phyloP scores from a whole-genome alignment of 2,329 filamentous ascomycete species.

The Fusarium hostae region DNA sequence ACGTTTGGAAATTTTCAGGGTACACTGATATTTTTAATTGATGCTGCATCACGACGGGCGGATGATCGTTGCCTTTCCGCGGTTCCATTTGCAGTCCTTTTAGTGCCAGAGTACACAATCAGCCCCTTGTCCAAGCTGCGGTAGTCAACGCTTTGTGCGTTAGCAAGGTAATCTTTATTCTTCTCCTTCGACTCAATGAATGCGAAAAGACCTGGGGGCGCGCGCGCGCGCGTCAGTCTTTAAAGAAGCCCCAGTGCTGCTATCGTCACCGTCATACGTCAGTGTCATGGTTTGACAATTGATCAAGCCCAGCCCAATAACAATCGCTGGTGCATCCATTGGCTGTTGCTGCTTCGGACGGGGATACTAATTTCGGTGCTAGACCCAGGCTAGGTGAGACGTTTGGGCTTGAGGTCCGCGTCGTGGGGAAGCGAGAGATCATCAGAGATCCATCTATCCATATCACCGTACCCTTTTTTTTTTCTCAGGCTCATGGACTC shows the following conservation, averaged over 20 bases:
- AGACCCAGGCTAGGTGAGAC: background rate
- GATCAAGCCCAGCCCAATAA: background rate
- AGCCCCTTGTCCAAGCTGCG: background rate
- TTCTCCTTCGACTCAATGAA: background rate
- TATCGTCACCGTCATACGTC: slow-evolving; percentile 1
- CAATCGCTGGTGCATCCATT: background rate
- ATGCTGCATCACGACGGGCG: background rate
- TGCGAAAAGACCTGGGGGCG: background rate
- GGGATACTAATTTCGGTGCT: background rate
- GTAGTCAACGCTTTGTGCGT: background rate
- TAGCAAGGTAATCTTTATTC: background rate
- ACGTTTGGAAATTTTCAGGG: background rate
- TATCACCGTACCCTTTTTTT: background rate
- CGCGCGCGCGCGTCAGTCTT: background rate
- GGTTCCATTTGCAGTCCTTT: background rate
- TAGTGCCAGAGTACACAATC: background rate
- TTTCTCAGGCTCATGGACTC: background rate
- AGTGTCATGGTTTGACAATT: background rate
- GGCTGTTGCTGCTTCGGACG: background rate
- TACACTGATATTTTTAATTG: background rate
- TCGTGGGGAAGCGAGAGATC: background rate
- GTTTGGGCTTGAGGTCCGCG: background rate
- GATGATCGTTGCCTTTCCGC: background rate
- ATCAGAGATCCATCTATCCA: background rate
- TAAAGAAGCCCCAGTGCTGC: background rate